A percentile compares a stretch with the other conserved stretches of the same genome.
phyloP scores from a whole-genome alignment of 805 yeast species.

The Pichia heedii region DNA sequence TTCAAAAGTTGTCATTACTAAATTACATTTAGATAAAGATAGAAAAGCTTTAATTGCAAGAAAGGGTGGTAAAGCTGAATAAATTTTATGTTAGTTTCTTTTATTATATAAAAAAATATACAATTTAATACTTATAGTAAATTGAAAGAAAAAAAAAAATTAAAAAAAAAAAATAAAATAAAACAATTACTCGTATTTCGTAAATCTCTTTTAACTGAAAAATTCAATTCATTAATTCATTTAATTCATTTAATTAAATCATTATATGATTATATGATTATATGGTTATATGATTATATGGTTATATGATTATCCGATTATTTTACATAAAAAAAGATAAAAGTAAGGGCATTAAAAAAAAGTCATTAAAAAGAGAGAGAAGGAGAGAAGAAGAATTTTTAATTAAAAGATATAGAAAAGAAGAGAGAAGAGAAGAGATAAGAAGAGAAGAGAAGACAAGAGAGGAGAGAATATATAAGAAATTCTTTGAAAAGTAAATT shows the following conservation, averaged over 20 bases:
- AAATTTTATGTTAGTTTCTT: conserved; percentile 35
- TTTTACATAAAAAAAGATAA: no score
- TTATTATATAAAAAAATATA: not conserved
- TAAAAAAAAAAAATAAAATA: no score
- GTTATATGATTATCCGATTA: no score
- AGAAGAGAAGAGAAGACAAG: not conserved
- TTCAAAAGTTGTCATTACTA: conserved; percentile 97
- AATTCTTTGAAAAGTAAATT: no score
- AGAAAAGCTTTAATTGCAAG: conserved; percentile 95
- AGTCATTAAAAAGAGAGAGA: not conserved
- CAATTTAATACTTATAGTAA: not conserved
- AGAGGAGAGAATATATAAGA: not conserved
- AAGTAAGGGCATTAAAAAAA: not conserved
- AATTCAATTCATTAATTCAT: no score
- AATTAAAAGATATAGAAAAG: not conserved
- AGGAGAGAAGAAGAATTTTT: not conserved
- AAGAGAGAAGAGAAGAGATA: not conserved
- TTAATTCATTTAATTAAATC: no score
- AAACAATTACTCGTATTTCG: no score
- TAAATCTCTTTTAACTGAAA: no score
- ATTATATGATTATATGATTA: no score
- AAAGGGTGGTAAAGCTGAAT: conserved; percentile 97
- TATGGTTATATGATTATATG: no score
- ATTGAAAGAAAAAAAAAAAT: no score
- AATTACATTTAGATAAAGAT: conserved; percentile 96